Base-by-base conservation (phyloP, 148 eudicot species). In the Beta vulgaris region DNA sequence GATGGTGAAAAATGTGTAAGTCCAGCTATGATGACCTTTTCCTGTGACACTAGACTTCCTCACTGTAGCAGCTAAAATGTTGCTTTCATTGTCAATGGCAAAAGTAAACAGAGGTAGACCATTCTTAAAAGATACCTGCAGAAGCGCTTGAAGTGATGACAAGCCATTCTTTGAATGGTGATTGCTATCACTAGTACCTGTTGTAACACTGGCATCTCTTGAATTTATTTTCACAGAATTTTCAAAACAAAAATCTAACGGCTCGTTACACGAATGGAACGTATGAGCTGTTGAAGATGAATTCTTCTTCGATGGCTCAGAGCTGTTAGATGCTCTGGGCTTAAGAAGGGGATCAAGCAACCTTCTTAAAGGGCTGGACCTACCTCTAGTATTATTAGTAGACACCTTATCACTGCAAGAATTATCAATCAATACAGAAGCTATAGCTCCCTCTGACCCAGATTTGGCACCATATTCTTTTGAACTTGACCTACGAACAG, bases 361-460 rank as follows among this genome's bases (percentile, higher is more conserved):
- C 81, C 98, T 90, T 79, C 91, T 90, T 71, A 94, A 75, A 77
- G 98, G 98, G 82, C 98, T 94, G 12, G 85, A 84, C 72, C 85
- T 81, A 54, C 87, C 79, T 86, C 84, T 84, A 67, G 79, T 74
- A 75, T 82, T 62, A 73, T 49, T 75, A 61, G 58, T 79, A 44
- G 51, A 65, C 48, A 82, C 43, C 53, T 86, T 86, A 37, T 85
- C 82, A 32, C 68, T 76, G 19, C 76, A 66, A 25, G 84, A 55
- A 77, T 80, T 72, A 73, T 78, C 76, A 54, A 71, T 60, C 39
- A 63, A 69, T 60, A 67, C 9, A 31, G 83, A 55, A 80, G 65
- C 76, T 65, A 57, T 57, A 64, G 73, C 68, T 40, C 75, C 80
- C 29, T 79, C 79, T 26, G 85, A 67, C 34, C 78, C 78, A 80